phyloP scores from a whole-genome alignment of 2,329 filamentous ascomycete genomes.

The Microcyclospora tardicrescens region DNA sequence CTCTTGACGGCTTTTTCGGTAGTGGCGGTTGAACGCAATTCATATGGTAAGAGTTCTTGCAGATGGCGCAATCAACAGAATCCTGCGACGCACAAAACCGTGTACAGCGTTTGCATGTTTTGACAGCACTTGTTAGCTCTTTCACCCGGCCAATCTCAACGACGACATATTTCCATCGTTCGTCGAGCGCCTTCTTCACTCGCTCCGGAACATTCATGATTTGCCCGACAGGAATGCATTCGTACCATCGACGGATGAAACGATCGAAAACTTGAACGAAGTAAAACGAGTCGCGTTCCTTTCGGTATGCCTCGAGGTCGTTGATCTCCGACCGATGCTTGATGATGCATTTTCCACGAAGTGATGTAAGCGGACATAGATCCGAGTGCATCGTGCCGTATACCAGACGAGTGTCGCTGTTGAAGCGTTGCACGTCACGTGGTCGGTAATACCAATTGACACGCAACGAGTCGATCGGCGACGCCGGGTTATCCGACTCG shows the following conservation, averaged over 20 bases:
- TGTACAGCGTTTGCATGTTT: constrained; percentile 85
- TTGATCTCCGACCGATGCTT: constrained; percentile 76
- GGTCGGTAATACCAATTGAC: constrained; percentile 99
- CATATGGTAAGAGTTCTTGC: constrained; percentile 94
- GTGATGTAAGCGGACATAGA: constrained; percentile 77
- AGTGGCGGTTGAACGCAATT: constrained; percentile 86
- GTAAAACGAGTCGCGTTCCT: constrained; percentile 80
- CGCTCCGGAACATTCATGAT: constrained; percentile 94
- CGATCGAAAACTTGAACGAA: constrained; percentile 96
- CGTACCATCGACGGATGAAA: constrained; percentile 96
- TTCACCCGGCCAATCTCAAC: constrained; percentile 89
- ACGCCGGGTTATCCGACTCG: constrained; percentile 54
- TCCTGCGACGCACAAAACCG: constrained; percentile 89
- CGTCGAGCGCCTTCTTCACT: constrained; percentile 90
- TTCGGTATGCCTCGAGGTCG: constrained; percentile 72
- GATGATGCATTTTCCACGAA: constrained; percentile 89
- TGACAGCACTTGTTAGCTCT: constrained; percentile 89
- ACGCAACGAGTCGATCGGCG: constrained; percentile 71
- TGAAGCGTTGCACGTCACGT: constrained; percentile 86
- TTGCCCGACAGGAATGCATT: constrained; percentile 79
- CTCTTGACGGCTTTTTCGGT: constrained; percentile 89
- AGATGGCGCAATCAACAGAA: constrained; percentile 94
- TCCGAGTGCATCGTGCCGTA: constrained; percentile 99
- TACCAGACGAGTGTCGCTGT: constrained; percentile 77
- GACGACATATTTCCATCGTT: constrained; percentile 91